These are phyloP conservation scores for Rhodotorula sphaerocarpa DNA, from an alignment of 768 basidiomycete genomes.

Conservation along the genomic window DNA sequence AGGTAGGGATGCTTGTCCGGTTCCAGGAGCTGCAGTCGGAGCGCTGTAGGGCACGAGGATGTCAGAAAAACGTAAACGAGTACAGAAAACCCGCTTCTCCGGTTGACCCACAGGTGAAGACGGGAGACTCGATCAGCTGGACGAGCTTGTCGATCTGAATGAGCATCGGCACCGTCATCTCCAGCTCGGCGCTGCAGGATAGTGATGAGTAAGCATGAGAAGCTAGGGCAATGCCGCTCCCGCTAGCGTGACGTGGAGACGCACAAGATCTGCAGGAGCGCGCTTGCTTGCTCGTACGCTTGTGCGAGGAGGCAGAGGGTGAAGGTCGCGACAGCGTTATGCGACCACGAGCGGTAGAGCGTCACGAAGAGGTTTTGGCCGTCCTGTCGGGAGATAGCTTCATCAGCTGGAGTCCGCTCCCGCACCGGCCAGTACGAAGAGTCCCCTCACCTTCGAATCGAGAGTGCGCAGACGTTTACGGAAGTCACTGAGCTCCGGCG, in stretches of 20 bases:
- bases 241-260: constrained; percentile 37
- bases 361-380: constrained; percentile 91
- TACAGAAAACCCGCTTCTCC: too few relatives aligned
- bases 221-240: not conserved
- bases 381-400: constrained; percentile 59
- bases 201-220: too few relatives aligned
- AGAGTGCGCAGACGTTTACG: constrained; percentile 82
- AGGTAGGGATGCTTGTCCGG: constrained; percentile 93
- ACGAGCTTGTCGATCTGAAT: constrained; percentile 97
- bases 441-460: constrained; percentile 67
- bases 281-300: constrained; percentile 97
- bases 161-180: constrained; percentile 86
- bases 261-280: constrained; percentile 88
- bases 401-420: not conserved
- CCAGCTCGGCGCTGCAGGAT: constrained; percentile 71
- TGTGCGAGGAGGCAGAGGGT: constrained; percentile 93
- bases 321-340: constrained; percentile 93
- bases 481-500: constrained; percentile 91
- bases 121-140: constrained; percentile 93
- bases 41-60: constrained; percentile 30
- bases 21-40: constrained; percentile 84
- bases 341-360: constrained; percentile 95
- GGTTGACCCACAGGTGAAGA: constrained; percentile 75
- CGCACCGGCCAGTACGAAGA: not conserved
- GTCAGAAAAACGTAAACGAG: constrained; percentile 46